Percentiles rank a stretch among this genome's conserved stretches.
Evolutionary conservation across 1,284 basidiomycete species (phyloP).

Genomic region (Grifola frondosa): DNA sequence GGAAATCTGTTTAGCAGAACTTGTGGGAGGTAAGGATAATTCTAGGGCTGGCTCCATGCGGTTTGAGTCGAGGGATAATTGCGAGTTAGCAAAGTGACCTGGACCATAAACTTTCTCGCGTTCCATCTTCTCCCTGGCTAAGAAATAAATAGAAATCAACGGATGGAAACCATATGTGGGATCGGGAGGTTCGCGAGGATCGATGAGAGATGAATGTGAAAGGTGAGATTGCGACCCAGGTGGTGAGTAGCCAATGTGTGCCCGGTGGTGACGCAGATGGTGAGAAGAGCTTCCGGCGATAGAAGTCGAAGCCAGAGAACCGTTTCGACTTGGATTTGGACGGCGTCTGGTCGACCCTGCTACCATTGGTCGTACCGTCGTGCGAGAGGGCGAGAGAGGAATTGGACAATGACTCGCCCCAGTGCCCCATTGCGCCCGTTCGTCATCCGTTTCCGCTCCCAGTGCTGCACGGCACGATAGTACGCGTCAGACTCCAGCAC

Average conservation of each 20-base stretch:
- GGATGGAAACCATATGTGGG: slow-evolving; percentile 95
- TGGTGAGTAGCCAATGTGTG: slow-evolving; percentile 48
- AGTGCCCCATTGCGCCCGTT: slow-evolving; percentile 42
- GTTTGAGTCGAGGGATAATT: slow-evolving; percentile 49
- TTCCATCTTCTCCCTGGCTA: slow-evolving; percentile 94
- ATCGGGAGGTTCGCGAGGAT: slow-evolving; percentile 61
- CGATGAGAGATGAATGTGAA: slow-evolving; percentile 45
- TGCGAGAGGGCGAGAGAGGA: slow-evolving; percentile 69
- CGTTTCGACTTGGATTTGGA: slow-evolving; percentile 59
- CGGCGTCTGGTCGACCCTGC: slow-evolving; percentile 42
- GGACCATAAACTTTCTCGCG: slow-evolving; percentile 91
- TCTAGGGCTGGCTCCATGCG: slow-evolving; percentile 26
- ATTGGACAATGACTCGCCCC: slow-evolving; percentile 59
- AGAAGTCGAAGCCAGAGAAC: slow-evolving; percentile 96
- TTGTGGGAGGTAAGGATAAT: slow-evolving; percentile 19
- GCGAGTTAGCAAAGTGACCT: slow-evolving; percentile 92
- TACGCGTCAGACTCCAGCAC: slow-evolving; percentile 84
- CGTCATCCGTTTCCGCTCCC: slow-evolving; percentile 67
- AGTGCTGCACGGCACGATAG: slow-evolving; percentile 67
- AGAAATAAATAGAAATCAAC: slow-evolving; percentile 93
- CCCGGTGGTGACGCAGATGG: slow-evolving; percentile 59
- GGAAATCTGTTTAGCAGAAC: slow-evolving; percentile 30
- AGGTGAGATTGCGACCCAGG: slow-evolving; percentile 56
- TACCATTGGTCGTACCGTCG: slow-evolving; percentile 43
- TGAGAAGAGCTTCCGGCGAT: slow-evolving; percentile 86